Conservation (phyloP, 1,284 basidiomycete genomes). For the Termitomyces sp. region DNA sequence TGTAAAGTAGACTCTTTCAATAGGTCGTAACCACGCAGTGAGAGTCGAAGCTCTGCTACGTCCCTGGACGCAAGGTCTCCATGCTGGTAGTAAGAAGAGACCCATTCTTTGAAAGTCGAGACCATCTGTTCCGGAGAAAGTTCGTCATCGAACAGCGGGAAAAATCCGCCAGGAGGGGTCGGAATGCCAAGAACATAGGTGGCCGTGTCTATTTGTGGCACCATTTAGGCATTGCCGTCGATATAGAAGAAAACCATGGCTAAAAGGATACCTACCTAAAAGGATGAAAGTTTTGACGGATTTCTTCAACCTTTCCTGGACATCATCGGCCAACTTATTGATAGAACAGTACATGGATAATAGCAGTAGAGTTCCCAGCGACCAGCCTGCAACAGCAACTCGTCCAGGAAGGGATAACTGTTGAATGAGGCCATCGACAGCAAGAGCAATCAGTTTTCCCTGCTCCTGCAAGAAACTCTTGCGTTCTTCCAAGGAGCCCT, state of each 20-base stretch:
- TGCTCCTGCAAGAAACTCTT: constrained; percentile 13
- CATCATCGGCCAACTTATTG: neutral
- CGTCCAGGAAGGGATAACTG: constrained; percentile 9
- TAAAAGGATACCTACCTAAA: neutral
- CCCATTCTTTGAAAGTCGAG: neutral
- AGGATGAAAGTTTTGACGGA: neutral
- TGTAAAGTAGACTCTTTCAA: neutral
- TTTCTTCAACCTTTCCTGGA: neutral
- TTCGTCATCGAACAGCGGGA: neutral
- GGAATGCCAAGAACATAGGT: neutral
- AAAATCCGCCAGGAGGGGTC: neutral
- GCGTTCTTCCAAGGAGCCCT: constrained; percentile 13
- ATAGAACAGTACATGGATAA: constrained; percentile 6
- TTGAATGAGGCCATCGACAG: constrained; percentile 17
- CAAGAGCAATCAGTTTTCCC: constrained; percentile 17
- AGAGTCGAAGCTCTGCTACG: neutral
- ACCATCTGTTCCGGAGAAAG: neutral
- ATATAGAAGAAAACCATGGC: neutral
- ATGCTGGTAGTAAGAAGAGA: neutral
- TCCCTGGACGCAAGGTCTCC: neutral
- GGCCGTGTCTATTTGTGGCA: neutral
- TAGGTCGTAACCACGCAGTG: neutral
- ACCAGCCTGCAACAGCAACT: constrained; percentile 7
- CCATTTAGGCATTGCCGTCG: too few species aligned
- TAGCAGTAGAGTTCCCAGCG: constrained; percentile 5